Evolutionary conservation across 2,329 filamentous ascomycete species (phyloP), one percentile per base, ranked within the genome.

Genomic region (Corynespora cassiicola): DNA sequence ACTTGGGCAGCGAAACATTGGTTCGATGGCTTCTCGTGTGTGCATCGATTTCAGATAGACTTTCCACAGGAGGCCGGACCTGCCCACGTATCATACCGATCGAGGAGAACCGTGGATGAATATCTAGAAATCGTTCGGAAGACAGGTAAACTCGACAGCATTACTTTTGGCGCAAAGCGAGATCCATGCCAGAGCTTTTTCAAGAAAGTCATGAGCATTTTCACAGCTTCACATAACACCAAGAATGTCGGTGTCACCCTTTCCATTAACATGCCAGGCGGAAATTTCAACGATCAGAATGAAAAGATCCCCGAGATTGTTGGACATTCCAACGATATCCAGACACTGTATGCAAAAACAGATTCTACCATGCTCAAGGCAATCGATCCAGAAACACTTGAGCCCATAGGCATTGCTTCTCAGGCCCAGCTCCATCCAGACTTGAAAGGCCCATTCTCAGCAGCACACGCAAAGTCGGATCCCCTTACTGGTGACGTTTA

Each of bases 101-200:
- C 88, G 1, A 77, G 86, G 8, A 77, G 82, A 15, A 85, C 86
- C 34, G 80, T 81, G 1, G 82, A 91, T 38, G 74, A 76, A 1
- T 74, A 85, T 19, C 75, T 88, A 2, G 76, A 84, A 19, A 60
- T 75, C 3, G 79, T 89, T 30, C 78, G 79, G 38, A 75, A 76
- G 45, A 78, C 77, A 0, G 88, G 88, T 1, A 73, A 72, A 32
- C 62, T 79, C 1, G 70, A 76, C 2, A 70, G 72, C 12, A 73
- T 85, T 42, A 83, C 78, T 4, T 95, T 94, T 61, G 89, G 75
- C 0, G 84, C 88, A 49, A 82, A 81, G 44, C 76, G 78, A 2
- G 88, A 95, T 53, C 88, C 87, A 0, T 94, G 88, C 59, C 75
- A 87, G 33, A 82, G 82, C 10, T 69, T 90, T 23, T 90, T 90